These are phyloP conservation scores for Lagerstroemia speciosa DNA, from an alignment of 345 rosid genomes.

Conservation along the genomic window DNA sequence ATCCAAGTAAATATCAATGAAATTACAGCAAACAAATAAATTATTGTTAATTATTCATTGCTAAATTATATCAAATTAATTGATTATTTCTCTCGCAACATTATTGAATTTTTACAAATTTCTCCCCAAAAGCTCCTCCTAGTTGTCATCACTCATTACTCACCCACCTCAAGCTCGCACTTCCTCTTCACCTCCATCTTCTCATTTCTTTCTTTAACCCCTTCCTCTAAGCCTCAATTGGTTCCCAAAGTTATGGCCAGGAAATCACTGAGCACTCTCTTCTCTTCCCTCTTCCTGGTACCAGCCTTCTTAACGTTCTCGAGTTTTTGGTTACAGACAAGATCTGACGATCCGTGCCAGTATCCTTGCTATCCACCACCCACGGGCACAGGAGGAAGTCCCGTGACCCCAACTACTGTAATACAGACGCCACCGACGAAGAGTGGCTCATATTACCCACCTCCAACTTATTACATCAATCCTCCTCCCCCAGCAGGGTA, in stretches of 20 bases:
- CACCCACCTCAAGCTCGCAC: not conserved
- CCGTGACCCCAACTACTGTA: conserved; percentile 21
- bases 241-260: conserved; percentile 17
- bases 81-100: too few relatives aligned
- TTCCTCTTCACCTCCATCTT: not conserved
- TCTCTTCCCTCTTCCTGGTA: conserved; percentile 18
- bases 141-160: not conserved
- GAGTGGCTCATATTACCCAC: conserved; percentile 29
- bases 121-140: not conserved
- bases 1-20: too few relatives aligned
- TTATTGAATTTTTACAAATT: too few relatives aligned
- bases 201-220: not conserved
- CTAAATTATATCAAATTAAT: too few relatives aligned
- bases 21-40: too few relatives aligned
- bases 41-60: too few relatives aligned
- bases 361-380: conserved; percentile 92
- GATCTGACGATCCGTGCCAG: conserved; percentile 50
- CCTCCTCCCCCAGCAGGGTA: conserved; percentile 40
- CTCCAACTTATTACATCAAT: conserved; percentile 25
- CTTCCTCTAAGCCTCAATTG: not conserved
- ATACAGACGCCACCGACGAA: conserved; percentile 32
- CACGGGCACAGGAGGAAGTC: conserved; percentile 26
- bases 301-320: conserved; percentile 14
- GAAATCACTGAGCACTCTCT: not conserved
- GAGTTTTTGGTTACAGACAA: conserved; percentile 18